Evolutionary conservation across 176 grass and related monocot genomes (phyloP), one percentile per base, ranked within the genome.

Genomic region (Carex kokanica): DNA sequence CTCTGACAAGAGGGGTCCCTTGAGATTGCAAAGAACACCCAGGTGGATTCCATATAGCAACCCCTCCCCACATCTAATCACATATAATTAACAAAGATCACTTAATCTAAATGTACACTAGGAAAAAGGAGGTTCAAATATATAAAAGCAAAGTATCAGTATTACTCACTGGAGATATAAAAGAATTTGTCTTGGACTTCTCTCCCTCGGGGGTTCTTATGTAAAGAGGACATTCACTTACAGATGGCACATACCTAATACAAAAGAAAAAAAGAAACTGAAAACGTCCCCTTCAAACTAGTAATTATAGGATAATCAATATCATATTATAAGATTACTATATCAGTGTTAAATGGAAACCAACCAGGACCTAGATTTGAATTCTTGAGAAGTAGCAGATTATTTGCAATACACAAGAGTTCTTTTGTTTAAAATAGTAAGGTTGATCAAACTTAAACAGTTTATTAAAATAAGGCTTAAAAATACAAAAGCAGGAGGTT

Each of bases 31-130:
- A 17, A 78, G 84, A 93, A 72, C 96, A 99, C 53, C 67, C 60
- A 2, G 88, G 96, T 83, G 96, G 91, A 84, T 99, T 99, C 96
- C 96, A 95, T 57, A 95, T 90, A 86, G 87, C 45, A 75, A 99
- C 89, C 64, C 96, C 93, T 92, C 96, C 96, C 96, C 96, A 99
- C 93, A 95, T 90, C 96, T 99, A 90, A 65, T 36, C 59, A 77
- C 72, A 52, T 9, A 83, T 80, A 31, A 59, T 63, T 64, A 90
- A 65, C 6, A 27, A 64, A 75, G 64, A 63, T 51, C 81, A 83
- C 18, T 53, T 64, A 67, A 65, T 82, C 11, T 14, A 86, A 85
- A 90, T 49, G 69, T 40, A 82, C 64, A 78, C 36, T 81, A 81
- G 57, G 38, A 77, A 86, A 69, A 71, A 53, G 82, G 13, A 73